Base-by-base conservation (phyloP, 2,329 filamentous ascomycete genomes). In the Pestalotiopsis sp. region DNA sequence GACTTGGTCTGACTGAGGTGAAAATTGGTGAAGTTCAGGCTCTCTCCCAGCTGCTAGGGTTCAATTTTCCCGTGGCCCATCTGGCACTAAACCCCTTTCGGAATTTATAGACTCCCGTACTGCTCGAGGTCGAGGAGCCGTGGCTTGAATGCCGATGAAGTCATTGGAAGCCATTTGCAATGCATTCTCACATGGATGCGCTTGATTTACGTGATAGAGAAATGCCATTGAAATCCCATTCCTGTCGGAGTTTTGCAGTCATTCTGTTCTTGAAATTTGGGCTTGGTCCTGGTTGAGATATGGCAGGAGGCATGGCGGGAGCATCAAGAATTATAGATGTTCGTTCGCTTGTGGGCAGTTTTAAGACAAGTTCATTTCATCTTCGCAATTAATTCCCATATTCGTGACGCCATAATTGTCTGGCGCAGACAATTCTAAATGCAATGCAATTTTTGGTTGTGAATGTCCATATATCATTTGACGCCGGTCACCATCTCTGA, bases 401-500 rank as follows among this genome's bases (percentile, higher is more conserved):
- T 62, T 62, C 59, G 31, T 36, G 59, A 36, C 59, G 59, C 59
- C 27, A 38, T 27, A 20, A 62, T 20, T 38, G 25, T 39, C 25
- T 62, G 25, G n/a, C n/a, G 59, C 20, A 62, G 59, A 62, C 59
- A 62, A 62, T 36, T 62, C 59, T 62, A 36, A 62, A 62, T 61
- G 59, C 52, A 59, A 66, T 60, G 64, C 64, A 60, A 58, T 66
- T 63, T 66, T 41, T 75, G 71, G 69, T 77, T 85, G 81, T 83
- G 82, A 88, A 84, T 88, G 87, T 87, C 86, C 87, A 83, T 49
- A 64, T 64, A 85, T 70, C 87, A 82, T 83, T 83, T 87, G 88
- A 90, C 88, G 87, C 88, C 88, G 82, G 84, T 87, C 88, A 89
- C 87, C 82, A 77, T 67, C 45, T 52, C 75, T 76, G 63, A 66